These are phyloP conservation scores for Aspergillus nomiae DNA, from an alignment of 2,329 filamentous ascomycete species.

Conservation along the genomic window DNA sequence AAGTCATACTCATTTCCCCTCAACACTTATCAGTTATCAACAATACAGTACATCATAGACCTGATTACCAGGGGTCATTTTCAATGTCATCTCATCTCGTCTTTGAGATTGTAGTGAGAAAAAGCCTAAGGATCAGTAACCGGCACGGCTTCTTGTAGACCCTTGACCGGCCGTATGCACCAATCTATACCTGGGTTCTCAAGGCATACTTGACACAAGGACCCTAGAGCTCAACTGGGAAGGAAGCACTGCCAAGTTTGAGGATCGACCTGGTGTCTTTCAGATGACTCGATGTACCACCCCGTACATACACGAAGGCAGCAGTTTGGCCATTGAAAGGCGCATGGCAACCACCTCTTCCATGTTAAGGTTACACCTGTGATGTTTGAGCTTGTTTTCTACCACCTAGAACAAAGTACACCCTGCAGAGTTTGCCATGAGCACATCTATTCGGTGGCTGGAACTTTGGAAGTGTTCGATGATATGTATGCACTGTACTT, in stretches of 20 bases:
- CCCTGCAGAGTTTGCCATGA: background rate
- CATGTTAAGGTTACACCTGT: background rate
- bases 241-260: background rate
- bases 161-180: background rate
- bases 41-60: background rate
- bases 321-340: conserved; percentile 7
- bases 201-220: background rate
- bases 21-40: background rate
- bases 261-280: background rate
- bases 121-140: background rate
- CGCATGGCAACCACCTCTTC: background rate
- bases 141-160: background rate
- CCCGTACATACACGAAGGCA: conserved; percentile 7
- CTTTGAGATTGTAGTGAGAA: background rate
- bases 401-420: background rate
- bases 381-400: background rate
- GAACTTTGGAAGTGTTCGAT: background rate
- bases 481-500: background rate
- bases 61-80: background rate
- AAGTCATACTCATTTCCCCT: background rate
- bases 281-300: conserved; percentile 14
- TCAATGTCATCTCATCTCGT: background rate
- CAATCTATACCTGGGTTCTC: background rate
- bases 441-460: background rate
- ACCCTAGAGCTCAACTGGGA: background rate